Conservation (phyloP, 768 basidiomycete genomes). For the Filobasidium wieringae region DNA sequence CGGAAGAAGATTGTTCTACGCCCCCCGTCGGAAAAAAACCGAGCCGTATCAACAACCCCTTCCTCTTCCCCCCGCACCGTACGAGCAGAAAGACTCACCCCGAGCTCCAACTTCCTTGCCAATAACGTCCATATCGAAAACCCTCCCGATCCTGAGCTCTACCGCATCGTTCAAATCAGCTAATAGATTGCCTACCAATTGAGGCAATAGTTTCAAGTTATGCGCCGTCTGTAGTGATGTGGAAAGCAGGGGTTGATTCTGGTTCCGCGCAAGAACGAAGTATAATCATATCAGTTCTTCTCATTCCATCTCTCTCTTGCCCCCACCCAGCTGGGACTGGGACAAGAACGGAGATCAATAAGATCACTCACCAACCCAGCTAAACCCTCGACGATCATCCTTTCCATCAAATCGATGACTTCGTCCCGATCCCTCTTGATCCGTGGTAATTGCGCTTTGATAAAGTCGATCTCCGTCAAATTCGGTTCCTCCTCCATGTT, state of each 20-base stretch:
- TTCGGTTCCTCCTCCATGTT: background rate
- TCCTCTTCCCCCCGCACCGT: too few relatives aligned
- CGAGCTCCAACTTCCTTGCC: slow-evolving; percentile 72
- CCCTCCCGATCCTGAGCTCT: slow-evolving; percentile 61
- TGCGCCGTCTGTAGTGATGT: slow-evolving; percentile 92
- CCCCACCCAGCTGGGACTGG: too few relatives aligned
- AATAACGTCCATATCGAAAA: slow-evolving; percentile 77
- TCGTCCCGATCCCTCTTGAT: slow-evolving; percentile 59
- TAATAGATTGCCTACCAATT: slow-evolving; percentile 66
- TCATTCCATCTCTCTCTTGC: too few relatives aligned
- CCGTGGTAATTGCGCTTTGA: slow-evolving; percentile 57
- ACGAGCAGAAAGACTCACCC: too few relatives aligned
- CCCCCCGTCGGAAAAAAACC: too few relatives aligned
- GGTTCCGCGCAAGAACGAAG: background rate
- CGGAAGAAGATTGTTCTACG: slow-evolving; percentile 18
- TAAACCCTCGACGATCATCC: slow-evolving; percentile 71
- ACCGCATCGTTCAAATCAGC: slow-evolving; percentile 70
- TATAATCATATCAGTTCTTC: background rate
- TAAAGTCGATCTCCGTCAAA: slow-evolving; percentile 60
- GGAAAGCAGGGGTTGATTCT: slow-evolving; percentile 85
- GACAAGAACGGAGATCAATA: background rate
- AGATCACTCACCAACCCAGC: slow-evolving; percentile 52
- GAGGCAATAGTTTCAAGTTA: slow-evolving; percentile 74
- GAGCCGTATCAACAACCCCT: too few relatives aligned
- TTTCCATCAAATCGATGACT: slow-evolving; percentile 78